These are phyloP conservation scores for Geranium incanum DNA, from an alignment of 441 rosid genomes.

Conservation along the genomic window DNA sequence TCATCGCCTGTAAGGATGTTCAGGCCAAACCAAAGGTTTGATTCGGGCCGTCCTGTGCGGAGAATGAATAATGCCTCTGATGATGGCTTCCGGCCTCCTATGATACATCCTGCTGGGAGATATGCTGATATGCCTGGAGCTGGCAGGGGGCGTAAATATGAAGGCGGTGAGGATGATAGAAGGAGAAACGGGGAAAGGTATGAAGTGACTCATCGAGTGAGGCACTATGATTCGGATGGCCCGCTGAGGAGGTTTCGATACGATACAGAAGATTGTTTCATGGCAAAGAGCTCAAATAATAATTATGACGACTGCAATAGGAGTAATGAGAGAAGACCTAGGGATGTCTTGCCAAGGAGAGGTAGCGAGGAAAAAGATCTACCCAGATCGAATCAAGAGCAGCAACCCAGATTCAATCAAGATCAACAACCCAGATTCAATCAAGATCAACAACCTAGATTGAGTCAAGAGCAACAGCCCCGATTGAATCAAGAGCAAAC, in stretches of 20 bases:
- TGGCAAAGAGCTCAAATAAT: slow-evolving; percentile 20
- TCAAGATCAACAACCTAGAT: slow-evolving; percentile 1
- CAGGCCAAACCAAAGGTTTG: slow-evolving; percentile 31
- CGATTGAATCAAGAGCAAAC: neutral
- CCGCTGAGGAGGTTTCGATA: slow-evolving; percentile 24
- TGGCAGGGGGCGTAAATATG: slow-evolving; percentile 29
- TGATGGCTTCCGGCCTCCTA: slow-evolving; percentile 25
- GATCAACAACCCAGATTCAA: slow-evolving; percentile 1
- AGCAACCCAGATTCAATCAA: slow-evolving; percentile 3
- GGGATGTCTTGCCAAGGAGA: slow-evolving; percentile 10
- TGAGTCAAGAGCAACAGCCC: neutral
- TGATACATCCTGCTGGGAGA: slow-evolving; percentile 27
- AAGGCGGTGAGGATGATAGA: slow-evolving; percentile 23
- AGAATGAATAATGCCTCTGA: slow-evolving; percentile 23
- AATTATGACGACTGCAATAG: slow-evolving; percentile 13
- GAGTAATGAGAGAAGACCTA: slow-evolving; percentile 15
- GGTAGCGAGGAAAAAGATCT: slow-evolving; percentile 17
- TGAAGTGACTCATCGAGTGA: slow-evolving; percentile 26
- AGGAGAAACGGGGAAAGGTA: slow-evolving; percentile 27
- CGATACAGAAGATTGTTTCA: slow-evolving; percentile 23
- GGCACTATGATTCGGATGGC: slow-evolving; percentile 28
- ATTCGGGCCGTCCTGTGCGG: slow-evolving; percentile 24
- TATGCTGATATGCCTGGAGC: slow-evolving; percentile 20
- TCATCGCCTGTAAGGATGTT: slow-evolving; percentile 32
- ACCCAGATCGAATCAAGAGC: slow-evolving; percentile 6